Conservation (phyloP, 768 basidiomycete genomes). For the Lactifluus subvellereus region DNA sequence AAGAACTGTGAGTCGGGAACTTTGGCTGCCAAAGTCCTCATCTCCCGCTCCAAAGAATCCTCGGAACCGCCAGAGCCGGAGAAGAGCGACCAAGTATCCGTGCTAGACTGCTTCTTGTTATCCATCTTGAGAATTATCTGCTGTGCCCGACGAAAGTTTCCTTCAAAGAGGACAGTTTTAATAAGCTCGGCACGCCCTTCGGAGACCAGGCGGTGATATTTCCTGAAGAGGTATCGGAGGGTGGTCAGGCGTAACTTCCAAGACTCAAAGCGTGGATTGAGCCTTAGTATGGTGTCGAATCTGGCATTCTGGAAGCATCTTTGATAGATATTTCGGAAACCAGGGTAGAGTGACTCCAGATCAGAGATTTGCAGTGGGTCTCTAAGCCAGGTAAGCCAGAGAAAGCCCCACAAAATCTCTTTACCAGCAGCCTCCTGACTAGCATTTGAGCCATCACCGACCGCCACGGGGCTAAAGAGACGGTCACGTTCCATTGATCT, state of each 20-base stretch:
- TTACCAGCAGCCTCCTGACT: not conserved
- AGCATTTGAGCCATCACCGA: not conserved
- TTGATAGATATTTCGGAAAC: not conserved
- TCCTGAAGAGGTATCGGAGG: not conserved
- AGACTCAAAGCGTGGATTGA: not conserved
- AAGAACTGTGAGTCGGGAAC: constrained; percentile 15
- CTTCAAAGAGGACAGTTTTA: not conserved
- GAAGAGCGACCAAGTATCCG: not conserved
- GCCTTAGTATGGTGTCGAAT: not conserved
- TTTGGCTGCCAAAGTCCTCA: not conserved
- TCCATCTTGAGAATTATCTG: not conserved
- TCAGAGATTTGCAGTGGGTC: not conserved
- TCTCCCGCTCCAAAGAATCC: not conserved
- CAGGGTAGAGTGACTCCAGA: not conserved
- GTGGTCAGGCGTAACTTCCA: not conserved
- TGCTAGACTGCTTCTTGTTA: not conserved
- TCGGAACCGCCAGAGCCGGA: not conserved
- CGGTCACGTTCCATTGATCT: not conserved
- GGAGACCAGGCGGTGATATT: not conserved
- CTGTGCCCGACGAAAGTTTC: not conserved
- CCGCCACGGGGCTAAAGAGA: not conserved
- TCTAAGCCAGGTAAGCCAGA: not conserved
- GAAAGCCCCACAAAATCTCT: not conserved
- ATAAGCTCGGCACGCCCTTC: not conserved
- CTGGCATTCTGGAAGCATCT: not conserved